Conservation (phyloP, 305 asterid species). For the Solanum chacoense region DNA sequence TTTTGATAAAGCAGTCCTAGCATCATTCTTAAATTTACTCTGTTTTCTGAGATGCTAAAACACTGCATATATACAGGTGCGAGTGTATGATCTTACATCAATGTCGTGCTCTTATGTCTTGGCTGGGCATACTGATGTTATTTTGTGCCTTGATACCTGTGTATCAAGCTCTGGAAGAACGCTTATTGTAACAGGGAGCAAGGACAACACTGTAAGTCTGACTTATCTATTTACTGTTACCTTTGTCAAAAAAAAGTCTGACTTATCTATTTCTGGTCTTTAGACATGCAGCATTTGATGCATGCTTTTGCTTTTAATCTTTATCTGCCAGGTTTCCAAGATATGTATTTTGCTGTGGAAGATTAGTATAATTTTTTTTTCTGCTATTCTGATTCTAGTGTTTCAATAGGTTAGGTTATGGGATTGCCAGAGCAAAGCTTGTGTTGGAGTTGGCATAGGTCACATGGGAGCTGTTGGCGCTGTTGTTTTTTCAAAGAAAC, state of each 20-base stretch:
- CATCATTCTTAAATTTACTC: not conserved
- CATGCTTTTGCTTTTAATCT: not conserved
- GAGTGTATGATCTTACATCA: conserved; percentile 85
- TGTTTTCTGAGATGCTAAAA: not conserved
- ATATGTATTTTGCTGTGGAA: not conserved
- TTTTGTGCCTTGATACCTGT: conserved; percentile 83
- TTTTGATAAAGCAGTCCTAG: not conserved
- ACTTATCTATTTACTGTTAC: not conserved
- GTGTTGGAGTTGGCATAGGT: conserved; percentile 87
- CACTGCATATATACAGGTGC: conserved; percentile 44
- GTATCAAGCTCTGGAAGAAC: conserved; percentile 54
- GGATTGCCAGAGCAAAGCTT: conserved; percentile 56
- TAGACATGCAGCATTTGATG: not conserved
- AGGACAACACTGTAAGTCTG: conserved; percentile 71
- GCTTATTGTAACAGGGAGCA: conserved; percentile 87
- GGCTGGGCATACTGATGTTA: conserved; percentile 80
- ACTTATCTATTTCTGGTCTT: not conserved
- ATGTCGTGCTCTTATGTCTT: conserved; percentile 94
- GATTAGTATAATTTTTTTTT: not conserved
- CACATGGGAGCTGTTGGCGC: conserved; percentile 91
- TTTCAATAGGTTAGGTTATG: conserved; percentile 80
- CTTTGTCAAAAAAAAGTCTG: conserved; percentile 15
- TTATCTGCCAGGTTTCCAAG: not conserved
- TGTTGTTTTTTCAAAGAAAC: conserved; percentile 73
- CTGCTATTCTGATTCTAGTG: conserved; percentile 13